Percentiles rank a stretch among this genome's conserved stretches.
Conservation (phyloP, 306 rosid species). For the Quercus agrifolia region DNA sequence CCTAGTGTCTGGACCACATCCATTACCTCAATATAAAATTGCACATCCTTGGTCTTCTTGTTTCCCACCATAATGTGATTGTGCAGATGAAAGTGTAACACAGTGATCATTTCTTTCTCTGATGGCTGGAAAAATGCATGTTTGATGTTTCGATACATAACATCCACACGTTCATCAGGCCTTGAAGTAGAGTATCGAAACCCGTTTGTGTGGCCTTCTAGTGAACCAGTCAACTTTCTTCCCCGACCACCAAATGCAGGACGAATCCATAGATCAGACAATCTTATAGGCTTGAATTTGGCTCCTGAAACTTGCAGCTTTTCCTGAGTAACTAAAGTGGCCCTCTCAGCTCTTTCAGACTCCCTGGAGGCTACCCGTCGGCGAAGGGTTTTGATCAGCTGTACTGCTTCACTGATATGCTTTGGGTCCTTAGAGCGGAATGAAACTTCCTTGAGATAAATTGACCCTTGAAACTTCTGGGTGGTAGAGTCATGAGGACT, state of each 20-base stretch:
- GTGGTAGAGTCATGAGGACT: constrained; percentile 76
- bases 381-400: constrained; percentile 76
- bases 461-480: constrained; percentile 65
- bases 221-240: constrained; percentile 81
- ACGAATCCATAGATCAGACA: constrained; percentile 89
- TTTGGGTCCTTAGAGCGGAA: constrained; percentile 91
- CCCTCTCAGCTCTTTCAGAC: constrained; percentile 97
- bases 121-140: constrained; percentile 99
- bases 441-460: constrained; percentile 86
- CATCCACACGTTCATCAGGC: constrained; percentile 78
- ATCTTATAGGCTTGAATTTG: constrained; percentile 79
- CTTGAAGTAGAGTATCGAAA: constrained; percentile 88
- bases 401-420: constrained; percentile 84
- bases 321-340: constrained; percentile 94
- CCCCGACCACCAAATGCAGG: constrained; percentile 95
- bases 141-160: constrained; percentile 78
- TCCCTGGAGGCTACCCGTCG: constrained; percentile 87
- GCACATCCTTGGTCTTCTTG: constrained; percentile 94
- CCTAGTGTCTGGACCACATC: constrained; percentile 89
- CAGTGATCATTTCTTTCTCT: constrained; percentile 95
- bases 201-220: constrained; percentile 88
- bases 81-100: constrained; percentile 90
- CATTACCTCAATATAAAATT: constrained; percentile 91
- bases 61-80: constrained; percentile 95
- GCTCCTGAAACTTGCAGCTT: constrained; percentile 84